Evolutionary conservation across 257 asterid species (phyloP).

Genomic region (Ajuga chamaepitys): DNA sequence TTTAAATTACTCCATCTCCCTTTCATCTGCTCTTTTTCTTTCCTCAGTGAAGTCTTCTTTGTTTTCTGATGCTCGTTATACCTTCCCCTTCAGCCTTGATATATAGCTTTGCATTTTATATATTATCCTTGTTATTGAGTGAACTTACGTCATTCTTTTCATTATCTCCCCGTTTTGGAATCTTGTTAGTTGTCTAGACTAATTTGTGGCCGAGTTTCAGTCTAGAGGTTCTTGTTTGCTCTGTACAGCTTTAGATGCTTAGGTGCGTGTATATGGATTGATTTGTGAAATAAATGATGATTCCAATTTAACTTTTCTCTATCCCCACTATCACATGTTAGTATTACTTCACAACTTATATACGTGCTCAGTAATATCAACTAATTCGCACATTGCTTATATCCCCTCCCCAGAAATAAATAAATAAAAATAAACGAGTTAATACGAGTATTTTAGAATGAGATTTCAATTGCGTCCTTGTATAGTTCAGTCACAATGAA

Average conservation of each 20-base stretch:
- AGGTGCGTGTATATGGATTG: constrained; percentile 23
- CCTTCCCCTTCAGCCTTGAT: constrained; percentile 43
- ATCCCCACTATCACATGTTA: constrained; percentile 3
- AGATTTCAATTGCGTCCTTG: too few species aligned
- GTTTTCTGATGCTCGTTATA: constrained; percentile 39
- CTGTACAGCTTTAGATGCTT: constrained; percentile 49
- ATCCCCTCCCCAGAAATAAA: background rate
- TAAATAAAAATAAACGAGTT: background rate
- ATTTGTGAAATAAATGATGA: constrained; percentile 20
- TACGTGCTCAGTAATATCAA: background rate
- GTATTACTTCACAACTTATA: background rate
- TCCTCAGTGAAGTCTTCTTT: constrained; percentile 14
- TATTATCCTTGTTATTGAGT: constrained; percentile 30
- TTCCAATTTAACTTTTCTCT: constrained; percentile 6
- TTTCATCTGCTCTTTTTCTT: constrained; percentile 17
- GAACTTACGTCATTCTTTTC: constrained; percentile 23
- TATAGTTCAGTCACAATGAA: background rate
- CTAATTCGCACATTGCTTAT: constrained; percentile 1
- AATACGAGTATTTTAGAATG: too few species aligned
- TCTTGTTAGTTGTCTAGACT: constrained; percentile 40
- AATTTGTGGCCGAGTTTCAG: constrained; percentile 42
- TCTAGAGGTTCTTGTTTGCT: constrained; percentile 33
- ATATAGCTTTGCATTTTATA: constrained; percentile 36
- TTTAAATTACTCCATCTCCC: constrained; percentile 31
- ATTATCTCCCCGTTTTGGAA: constrained; percentile 15